Evolutionary conservation across 495 filamentous ascomycete genomes (phyloP).

Genomic region (Halenospora varia): DNA sequence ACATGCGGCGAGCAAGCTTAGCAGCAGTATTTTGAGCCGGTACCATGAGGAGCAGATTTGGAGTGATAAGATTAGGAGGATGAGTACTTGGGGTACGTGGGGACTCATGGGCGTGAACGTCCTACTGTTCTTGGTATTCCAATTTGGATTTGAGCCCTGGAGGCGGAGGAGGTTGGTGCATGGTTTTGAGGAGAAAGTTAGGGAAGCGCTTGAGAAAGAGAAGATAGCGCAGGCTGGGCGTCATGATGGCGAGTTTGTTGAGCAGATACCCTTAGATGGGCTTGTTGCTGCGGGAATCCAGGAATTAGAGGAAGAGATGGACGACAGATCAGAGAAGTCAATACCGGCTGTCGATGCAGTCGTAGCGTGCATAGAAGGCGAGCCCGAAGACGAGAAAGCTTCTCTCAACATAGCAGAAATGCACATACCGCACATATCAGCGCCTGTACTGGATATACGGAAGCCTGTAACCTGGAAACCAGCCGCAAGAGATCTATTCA

Average conservation of each 20-base stretch:
- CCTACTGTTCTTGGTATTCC: slow-evolving; percentile 79
- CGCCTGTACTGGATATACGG: neutral
- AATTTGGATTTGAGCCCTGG: slow-evolving; percentile 95
- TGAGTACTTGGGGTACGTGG: slow-evolving; percentile 98
- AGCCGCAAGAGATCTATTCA: slow-evolving; percentile 55
- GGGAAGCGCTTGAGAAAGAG: slow-evolving; percentile 76
- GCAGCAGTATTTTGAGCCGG: slow-evolving; percentile 73
- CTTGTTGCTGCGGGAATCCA: slow-evolving; percentile 13
- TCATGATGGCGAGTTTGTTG: neutral
- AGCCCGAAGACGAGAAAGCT: slow-evolving; percentile 8
- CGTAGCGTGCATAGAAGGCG: slow-evolving; percentile 11
- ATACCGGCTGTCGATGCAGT: slow-evolving; percentile 20
- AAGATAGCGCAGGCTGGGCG: slow-evolving; percentile 33
- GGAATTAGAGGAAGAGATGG: slow-evolving; percentile 19
- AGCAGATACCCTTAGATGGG: slow-evolving; percentile 13
- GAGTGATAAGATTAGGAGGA: slow-evolving; percentile 94
- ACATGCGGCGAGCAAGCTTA: slow-evolving; percentile 67
- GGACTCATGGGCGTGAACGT: slow-evolving; percentile 97
- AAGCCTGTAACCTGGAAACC: slow-evolving; percentile 46
- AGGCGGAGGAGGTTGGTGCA: slow-evolving; percentile 71
- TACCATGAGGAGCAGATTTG: slow-evolving; percentile 99
- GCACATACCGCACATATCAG: slow-evolving; percentile 20
- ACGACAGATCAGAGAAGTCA: neutral
- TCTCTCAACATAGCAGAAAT: slow-evolving; percentile 15
- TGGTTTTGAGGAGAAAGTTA: slow-evolving; percentile 75